Evolutionary conservation across 345 rosid species (phyloP).

Genomic region (Psidium guajava): DNA sequence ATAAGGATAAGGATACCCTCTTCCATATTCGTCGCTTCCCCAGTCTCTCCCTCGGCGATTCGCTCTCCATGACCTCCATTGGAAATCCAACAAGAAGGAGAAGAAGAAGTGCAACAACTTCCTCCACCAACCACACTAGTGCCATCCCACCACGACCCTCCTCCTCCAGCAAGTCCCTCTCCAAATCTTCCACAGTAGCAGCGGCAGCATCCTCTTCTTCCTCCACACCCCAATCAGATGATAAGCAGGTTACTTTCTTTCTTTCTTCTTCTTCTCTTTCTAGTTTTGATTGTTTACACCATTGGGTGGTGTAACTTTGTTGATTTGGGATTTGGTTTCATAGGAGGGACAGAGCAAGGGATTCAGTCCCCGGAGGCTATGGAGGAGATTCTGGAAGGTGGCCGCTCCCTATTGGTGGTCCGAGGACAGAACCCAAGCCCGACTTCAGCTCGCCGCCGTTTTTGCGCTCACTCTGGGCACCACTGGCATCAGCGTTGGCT

Average conservation of each 20-base stretch:
- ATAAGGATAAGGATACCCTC: background rate
- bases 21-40: background rate
- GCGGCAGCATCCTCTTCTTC: background rate
- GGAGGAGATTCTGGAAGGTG: constrained; percentile 74
- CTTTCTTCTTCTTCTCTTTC: background rate
- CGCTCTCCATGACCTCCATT: background rate
- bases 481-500: constrained; percentile 91
- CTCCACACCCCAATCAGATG: background rate
- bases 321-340: background rate
- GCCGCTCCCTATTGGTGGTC: constrained; percentile 90
- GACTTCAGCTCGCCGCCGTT: constrained; percentile 73
- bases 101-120: background rate
- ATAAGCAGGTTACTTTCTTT: background rate
- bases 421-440: constrained; percentile 64
- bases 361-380: constrained; percentile 11
- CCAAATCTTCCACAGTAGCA: background rate
- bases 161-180: background rate
- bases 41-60: background rate
- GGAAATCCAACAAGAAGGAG: background rate
- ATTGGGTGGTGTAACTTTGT: background rate
- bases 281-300: background rate
- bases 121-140: background rate
- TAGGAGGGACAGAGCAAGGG: background rate
- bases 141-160: background rate
- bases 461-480: constrained; percentile 86